phyloP scores from a whole-genome alignment of 1,284 basidiomycete genomes.

The Austropuccinia psidii region DNA sequence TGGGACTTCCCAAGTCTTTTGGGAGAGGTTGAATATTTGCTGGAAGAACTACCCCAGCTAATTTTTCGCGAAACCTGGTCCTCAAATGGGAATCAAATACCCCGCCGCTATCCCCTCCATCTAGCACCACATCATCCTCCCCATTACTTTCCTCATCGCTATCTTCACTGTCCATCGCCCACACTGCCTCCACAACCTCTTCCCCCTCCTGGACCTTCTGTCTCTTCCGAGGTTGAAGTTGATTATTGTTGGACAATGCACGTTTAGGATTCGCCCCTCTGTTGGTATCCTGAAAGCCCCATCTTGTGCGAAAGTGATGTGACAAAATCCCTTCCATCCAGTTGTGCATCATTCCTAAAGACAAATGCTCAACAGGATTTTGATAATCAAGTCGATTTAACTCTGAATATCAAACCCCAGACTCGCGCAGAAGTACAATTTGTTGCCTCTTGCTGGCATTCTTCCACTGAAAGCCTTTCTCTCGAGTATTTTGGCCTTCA shows the following conservation, averaged over 20 bases:
- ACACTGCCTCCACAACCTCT: too few species aligned
- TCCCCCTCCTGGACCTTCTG: too few species aligned
- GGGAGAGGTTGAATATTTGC: neutral
- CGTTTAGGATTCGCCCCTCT: neutral
- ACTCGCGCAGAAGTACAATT: neutral
- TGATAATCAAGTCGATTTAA: neutral
- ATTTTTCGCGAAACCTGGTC: neutral
- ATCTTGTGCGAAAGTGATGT: neutral
- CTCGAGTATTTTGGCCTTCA: neutral
- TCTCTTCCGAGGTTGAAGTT: too few species aligned
- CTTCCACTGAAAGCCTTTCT: neutral
- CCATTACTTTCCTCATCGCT: neutral
- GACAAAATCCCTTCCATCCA: neutral
- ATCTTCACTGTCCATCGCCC: neutral
- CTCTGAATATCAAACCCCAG: neutral
- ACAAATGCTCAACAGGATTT: neutral
- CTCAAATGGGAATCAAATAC: neutral
- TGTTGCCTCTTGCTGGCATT: neutral
- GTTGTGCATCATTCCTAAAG: slow-evolving; percentile 2
- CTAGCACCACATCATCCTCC: neutral
- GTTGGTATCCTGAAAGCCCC: neutral
- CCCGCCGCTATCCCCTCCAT: neutral
- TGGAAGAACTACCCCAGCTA: neutral
- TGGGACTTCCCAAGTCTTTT: neutral
- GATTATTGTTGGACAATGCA: too few species aligned